Evolutionary conservation across 2,329 filamentous ascomycete species (phyloP), one percentile per base, ranked within the genome.

Genomic region (Monilinia aucupariae): DNA sequence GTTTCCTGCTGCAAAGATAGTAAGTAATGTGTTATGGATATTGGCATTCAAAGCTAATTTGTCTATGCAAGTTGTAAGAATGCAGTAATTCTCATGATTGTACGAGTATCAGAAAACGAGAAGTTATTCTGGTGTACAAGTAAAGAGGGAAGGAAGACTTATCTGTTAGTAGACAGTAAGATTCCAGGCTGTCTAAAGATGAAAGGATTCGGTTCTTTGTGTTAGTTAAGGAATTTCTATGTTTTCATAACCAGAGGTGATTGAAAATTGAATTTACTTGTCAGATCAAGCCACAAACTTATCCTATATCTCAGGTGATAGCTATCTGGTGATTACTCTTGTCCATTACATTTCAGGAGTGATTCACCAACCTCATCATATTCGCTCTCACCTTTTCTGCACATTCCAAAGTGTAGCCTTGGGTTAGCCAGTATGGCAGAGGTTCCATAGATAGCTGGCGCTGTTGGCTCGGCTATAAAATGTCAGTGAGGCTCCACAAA

Each of bases 11-110:
- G 8, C 8, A 47, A 20, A 47, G 54, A 58, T 0, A 9, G 10
- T 4, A 20, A 12, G 12, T 4, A 3, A 3, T n/a, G n/a, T n/a
- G n/a, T 20, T 2, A 45, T 17, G 9, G 3, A 7, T 7, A 1
- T 15, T 25, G 20, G 7, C 12, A 10, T 1, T 37, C 25, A 4
- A 12, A 13, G 8, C 3, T 47, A 3, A 2, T 3, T 34, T 47
- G 8, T 15, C 10, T 8, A 6, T 47, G 30, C 2, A 2, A 0
- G 20, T 25, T 22, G 3, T 7, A 25, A 32, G 1, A 34, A 22
- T 22, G 12, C 25, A 9, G 1, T 32, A 22, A 7, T 13, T 34
- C 4, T 4, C 17, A 30, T 47, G 41, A 37, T 15, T 12, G n/a
- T n/a, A n/a, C n/a, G n/a, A n/a, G 10, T 3, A 13, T 22, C 30